phyloP scores from a whole-genome alignment of 805 yeast species.

The Tetrapisispora iriomotensis region DNA sequence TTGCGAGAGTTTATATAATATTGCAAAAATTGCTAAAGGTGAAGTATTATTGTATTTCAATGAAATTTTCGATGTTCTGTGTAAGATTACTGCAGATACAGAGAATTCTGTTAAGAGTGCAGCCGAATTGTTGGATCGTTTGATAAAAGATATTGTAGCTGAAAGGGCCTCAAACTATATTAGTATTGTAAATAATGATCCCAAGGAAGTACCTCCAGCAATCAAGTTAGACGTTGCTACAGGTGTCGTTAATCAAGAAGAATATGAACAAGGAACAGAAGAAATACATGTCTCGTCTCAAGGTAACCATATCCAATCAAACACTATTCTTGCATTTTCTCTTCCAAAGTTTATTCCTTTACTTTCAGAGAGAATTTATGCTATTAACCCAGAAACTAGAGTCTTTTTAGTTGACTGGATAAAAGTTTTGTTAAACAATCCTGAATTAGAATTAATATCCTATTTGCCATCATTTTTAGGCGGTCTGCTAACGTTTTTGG shows the following conservation, averaged over 20 bases:
- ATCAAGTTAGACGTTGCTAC: constrained; percentile 40
- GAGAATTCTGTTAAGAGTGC: constrained; percentile 91
- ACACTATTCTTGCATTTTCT: constrained; percentile 51
- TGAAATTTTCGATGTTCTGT: constrained; percentile 87
- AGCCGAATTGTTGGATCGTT: constrained; percentile 82
- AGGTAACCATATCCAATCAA: constrained; percentile 9
- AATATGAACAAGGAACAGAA: constrained; percentile 37
- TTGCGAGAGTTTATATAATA: constrained; percentile 89
- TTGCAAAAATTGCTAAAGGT: constrained; percentile 93
- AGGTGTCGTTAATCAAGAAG: constrained; percentile 52
- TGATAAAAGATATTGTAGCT: constrained; percentile 88
- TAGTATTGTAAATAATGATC: constrained; percentile 51
- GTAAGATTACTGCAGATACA: constrained; percentile 80
- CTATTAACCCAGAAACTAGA: constrained; percentile 85
- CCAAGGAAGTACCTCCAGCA: constrained; percentile 34
- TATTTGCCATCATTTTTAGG: constrained; percentile 85
- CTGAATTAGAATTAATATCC: constrained; percentile 78
- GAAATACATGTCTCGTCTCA: not conserved
- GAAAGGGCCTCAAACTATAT: constrained; percentile 88
- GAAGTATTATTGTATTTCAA: constrained; percentile 86
- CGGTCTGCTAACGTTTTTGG: constrained; percentile 64
- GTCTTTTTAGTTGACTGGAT: constrained; percentile 92
- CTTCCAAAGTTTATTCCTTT: constrained; percentile 82
- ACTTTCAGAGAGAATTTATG: constrained; percentile 82
- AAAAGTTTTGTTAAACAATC: constrained; percentile 82